Percentiles rank a stretch among this genome's conserved stretches.
phyloP scores from a whole-genome alignment of 2,329 filamentous ascomycete species.

The Penicillium paneum region DNA sequence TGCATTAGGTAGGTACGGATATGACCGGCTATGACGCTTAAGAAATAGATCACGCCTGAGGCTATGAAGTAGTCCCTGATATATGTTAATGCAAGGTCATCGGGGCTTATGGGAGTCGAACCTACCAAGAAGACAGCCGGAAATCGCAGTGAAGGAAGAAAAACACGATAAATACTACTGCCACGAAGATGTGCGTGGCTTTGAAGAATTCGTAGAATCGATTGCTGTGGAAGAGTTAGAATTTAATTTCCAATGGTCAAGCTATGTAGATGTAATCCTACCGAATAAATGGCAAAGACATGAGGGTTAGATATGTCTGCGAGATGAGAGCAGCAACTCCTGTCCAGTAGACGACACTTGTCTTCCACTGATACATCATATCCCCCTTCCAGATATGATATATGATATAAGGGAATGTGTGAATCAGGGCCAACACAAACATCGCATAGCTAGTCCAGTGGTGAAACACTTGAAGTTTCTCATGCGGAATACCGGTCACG shows the following conservation, averaged over 20 bases:
- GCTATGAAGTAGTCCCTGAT: conserved; percentile 59
- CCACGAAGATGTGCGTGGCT: conserved; percentile 51
- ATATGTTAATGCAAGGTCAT: neutral
- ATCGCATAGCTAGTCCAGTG: conserved; percentile 55
- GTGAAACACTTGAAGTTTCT: conserved; percentile 55
- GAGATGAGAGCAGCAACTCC: conserved; percentile 54
- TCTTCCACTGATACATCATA: conserved; percentile 48
- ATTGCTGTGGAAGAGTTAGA: conserved; percentile 35
- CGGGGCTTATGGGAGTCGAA: neutral
- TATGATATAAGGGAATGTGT: conserved; percentile 60
- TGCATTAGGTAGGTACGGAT: conserved; percentile 49
- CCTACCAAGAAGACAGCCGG: conserved; percentile 51
- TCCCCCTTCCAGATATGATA: conserved; percentile 50
- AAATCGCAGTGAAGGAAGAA: conserved; percentile 60
- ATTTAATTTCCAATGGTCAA: neutral
- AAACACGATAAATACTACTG: conserved; percentile 53
- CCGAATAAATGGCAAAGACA: conserved; percentile 52
- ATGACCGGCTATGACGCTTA: conserved; percentile 45
- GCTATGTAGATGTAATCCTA: conserved; percentile 25
- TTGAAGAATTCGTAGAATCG: conserved; percentile 60
- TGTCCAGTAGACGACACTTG: conserved; percentile 52
- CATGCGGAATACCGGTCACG: conserved; percentile 56
- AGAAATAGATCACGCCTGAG: conserved; percentile 50
- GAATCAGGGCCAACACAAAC: conserved; percentile 55
- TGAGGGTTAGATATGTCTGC: conserved; percentile 56